Evolutionary conservation across 495 filamentous ascomycete genomes (phyloP), one percentile per base, ranked within the genome.

Genomic region (Penicillium antarcticum): DNA sequence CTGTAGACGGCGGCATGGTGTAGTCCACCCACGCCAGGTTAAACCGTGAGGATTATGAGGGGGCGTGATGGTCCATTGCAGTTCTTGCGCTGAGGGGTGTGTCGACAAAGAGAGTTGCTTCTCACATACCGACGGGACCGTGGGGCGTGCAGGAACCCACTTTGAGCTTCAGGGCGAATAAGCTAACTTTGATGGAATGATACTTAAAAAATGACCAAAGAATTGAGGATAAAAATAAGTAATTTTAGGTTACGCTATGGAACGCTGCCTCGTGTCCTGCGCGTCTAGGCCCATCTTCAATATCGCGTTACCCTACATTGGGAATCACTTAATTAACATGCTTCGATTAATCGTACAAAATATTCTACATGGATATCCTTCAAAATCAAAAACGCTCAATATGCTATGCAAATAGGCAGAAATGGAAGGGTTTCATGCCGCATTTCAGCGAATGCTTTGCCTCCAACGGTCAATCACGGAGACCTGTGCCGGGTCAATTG

Each of bases 401-500:
- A 52, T 59, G 57, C 63, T 60, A 63, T 56, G 52, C 56, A 37
- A 39, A 40, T 42, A 21, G 44, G 48, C 17, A 47, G 13, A 51
- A 46, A 46, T 17, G 48, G 3, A 58, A 50, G 38, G 33, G 44
- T 23, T 12, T 44, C 5, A 31, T 36, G 21, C 16, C 36, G 45
- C 42, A 47, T 17, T 14, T 57, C 55, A 73, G 24, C 60, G 60
- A 40, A 97, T 81, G 57, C 89, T 88, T 70, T 89, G 84, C 60
- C 92, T 81, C 92, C 92, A 97, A 51, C 86, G 80, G 70, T 97
- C 91, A 59, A 97, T 91, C 72, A 88, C 81, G 45, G 88, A 88
- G 61, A 82, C 78, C 62, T 88, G 87, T 29, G 70, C 75, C n/a
- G 76, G 71, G 45, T 83, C 78, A 51, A 79, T 58, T 18, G 57